A percentile compares a stretch with the other conserved stretches of the same genome.
phyloP scores from a whole-genome alignment of 441 rosid species.

The Pelargonium myrrhifolium region DNA sequence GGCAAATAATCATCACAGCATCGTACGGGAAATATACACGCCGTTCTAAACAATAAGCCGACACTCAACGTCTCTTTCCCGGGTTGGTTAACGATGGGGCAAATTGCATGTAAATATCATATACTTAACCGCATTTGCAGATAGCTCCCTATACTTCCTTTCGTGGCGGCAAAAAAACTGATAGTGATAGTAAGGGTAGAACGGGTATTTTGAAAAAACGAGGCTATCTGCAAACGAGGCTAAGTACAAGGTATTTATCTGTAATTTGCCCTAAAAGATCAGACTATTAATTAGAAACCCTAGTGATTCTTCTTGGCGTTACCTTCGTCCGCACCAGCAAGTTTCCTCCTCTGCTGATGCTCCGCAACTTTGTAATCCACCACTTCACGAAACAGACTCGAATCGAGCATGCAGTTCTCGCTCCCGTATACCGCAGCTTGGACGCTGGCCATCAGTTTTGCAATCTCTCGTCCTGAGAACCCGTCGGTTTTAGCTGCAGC shows the following conservation, averaged over 20 bases:
- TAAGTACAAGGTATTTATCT: no score
- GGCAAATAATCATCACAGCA: neutral
- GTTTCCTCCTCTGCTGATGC: conserved; percentile 65
- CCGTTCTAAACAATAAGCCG: neutral
- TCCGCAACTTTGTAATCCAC: conserved; percentile 80
- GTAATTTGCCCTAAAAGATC: no score
- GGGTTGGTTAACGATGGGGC: no score
- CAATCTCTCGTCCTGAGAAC: conserved; percentile 75
- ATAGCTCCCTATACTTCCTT: no score
- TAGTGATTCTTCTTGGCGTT: neutral
- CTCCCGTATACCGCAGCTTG: conserved; percentile 90
- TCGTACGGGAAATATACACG: no score
- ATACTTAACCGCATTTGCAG: no score
- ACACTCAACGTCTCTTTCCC: neutral
- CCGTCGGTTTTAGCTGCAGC: conserved; percentile 69
- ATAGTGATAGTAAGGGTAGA: neutral
- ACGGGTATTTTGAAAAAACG: no score
- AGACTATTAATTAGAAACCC: neutral
- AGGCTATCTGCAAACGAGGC: no score
- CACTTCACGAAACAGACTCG: conserved; percentile 65
- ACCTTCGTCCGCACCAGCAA: conserved; percentile 31
- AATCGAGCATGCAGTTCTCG: conserved; percentile 59
- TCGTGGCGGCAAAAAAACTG: neutral
- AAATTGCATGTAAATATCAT: no score
- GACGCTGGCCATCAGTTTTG: conserved; percentile 76